A percentile compares a stretch with the other conserved stretches of the same genome.
These are phyloP conservation scores for Cladophialophora immunda DNA, from an alignment of 2,329 filamentous ascomycete species.

Conservation along the genomic window DNA sequence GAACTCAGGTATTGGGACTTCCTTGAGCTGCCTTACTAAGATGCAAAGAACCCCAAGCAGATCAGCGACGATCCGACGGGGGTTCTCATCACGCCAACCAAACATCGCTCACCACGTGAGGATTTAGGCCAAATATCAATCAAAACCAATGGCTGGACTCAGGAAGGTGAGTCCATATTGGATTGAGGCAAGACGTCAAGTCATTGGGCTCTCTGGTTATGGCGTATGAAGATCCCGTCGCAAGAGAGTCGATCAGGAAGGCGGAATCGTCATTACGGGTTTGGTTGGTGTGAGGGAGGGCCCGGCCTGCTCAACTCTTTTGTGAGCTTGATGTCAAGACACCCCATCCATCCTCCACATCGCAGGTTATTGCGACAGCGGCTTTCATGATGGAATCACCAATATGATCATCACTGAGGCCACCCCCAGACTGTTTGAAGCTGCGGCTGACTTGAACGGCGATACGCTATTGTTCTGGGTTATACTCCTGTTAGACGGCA, in stretches of 20 bases:
- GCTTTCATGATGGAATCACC: not conserved
- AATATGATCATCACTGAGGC: not conserved
- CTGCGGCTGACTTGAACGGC: not conserved
- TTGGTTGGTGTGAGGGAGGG: not conserved
- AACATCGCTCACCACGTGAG: not conserved
- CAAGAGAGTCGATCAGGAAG: constrained; percentile 2
- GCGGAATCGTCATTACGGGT: not conserved
- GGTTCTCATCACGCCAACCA: not conserved
- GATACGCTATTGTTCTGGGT: not conserved
- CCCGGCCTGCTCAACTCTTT: not conserved
- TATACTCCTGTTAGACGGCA: not conserved
- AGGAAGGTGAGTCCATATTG: not conserved
- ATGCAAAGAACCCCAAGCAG: not conserved
- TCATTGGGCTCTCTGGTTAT: not conserved
- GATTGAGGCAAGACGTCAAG: not conserved
- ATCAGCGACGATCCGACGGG: not conserved
- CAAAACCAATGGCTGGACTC: not conserved
- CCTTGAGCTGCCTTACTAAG: not conserved
- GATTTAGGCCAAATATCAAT: not conserved
- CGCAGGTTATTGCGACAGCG: not conserved
- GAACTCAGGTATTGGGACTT: not conserved
- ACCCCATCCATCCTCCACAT: not conserved
- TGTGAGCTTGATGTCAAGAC: not conserved
- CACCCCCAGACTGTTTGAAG: not conserved
- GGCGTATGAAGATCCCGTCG: not conserved